Percentiles rank a stretch among this genome's conserved stretches.
Evolutionary conservation across 139 green algal genomes (phyloP).

Genomic region (Closterium sp.): DNA sequence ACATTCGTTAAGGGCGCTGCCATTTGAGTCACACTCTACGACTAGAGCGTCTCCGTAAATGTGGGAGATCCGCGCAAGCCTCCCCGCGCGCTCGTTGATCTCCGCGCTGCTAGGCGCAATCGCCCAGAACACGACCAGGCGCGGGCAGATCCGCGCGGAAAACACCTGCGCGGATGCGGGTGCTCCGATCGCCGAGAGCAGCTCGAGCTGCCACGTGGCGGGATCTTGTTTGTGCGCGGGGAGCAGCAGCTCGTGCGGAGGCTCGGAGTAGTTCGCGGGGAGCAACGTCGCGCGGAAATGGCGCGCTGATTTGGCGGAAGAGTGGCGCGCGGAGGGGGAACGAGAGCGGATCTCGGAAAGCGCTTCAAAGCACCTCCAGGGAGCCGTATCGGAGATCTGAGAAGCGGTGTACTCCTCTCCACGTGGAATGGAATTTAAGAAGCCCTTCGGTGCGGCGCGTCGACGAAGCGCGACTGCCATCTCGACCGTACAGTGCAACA

Average conservation of each 20-base stretch:
- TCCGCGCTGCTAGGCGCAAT: background rate
- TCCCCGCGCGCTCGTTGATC: background rate
- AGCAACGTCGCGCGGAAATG: background rate
- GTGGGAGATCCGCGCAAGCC: background rate
- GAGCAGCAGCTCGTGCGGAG: background rate
- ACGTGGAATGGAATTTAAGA: background rate
- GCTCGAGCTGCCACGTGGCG: background rate
- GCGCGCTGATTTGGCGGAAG: background rate
- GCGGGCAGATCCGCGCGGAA: background rate
- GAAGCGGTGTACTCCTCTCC: background rate
- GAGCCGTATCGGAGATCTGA: background rate
- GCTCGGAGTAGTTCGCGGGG: background rate
- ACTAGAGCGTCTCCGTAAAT: background rate
- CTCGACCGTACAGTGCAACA: background rate
- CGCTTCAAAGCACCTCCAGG: background rate
- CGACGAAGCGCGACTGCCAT: background rate
- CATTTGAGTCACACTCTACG: background rate
- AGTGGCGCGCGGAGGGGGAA: background rate
- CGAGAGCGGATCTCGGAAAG: background rate
- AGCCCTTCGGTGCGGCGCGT: background rate
- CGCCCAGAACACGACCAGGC: background rate
- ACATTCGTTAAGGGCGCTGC: background rate
- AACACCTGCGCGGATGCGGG: background rate
- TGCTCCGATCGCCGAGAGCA: background rate
- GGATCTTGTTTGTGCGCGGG: background rate